These are phyloP conservation scores for Petasospora fabianii DNA, from an alignment of 1,139 yeast species.

Conservation along the genomic window DNA sequence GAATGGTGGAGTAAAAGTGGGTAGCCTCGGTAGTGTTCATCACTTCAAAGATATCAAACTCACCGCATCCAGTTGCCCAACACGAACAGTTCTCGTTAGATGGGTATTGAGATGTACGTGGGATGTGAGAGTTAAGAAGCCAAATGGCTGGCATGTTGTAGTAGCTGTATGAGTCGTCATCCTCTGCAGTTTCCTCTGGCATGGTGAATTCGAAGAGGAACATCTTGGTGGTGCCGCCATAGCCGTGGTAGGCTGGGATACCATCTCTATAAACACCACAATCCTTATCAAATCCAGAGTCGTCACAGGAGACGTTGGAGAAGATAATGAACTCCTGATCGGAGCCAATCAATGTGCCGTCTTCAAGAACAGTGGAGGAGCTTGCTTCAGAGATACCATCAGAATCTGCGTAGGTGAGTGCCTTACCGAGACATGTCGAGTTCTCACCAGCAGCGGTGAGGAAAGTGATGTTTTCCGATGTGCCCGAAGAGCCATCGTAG, in stretches of 20 bases:
- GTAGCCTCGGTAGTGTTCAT: slow-evolving; percentile 50
- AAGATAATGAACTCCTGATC: slow-evolving; percentile 58
- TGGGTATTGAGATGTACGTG: slow-evolving; percentile 75
- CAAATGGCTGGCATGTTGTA: slow-evolving; percentile 76
- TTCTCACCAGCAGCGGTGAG: slow-evolving; percentile 49
- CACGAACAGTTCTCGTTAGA: slow-evolving; percentile 63
- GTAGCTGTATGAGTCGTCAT: slow-evolving; percentile 34
- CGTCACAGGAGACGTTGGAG: slow-evolving; percentile 53
- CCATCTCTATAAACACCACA: slow-evolving; percentile 75
- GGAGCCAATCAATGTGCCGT: slow-evolving; percentile 47
- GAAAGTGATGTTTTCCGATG: slow-evolving; percentile 59
- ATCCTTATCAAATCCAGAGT: slow-evolving; percentile 39
- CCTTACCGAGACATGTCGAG: slow-evolving; percentile 62
- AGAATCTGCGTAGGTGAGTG: slow-evolving; percentile 47
- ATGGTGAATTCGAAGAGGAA: slow-evolving; percentile 68
- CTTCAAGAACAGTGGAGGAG: slow-evolving; percentile 47
- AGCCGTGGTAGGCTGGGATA: slow-evolving; percentile 73
- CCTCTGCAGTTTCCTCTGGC: slow-evolving; percentile 44
- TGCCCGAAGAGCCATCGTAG: slow-evolving; percentile 38
- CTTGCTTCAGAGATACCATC: slow-evolving; percentile 42
- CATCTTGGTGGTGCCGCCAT: slow-evolving; percentile 60
- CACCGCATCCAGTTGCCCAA: slow-evolving; percentile 80
- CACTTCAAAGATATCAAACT: slow-evolving; percentile 73
- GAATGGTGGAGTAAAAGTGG: slow-evolving; percentile 62
- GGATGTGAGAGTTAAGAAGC: slow-evolving; percentile 72